These are phyloP conservation scores for Candida arabinofermentans DNA, from an alignment of 805 yeast species.

Conservation along the genomic window DNA sequence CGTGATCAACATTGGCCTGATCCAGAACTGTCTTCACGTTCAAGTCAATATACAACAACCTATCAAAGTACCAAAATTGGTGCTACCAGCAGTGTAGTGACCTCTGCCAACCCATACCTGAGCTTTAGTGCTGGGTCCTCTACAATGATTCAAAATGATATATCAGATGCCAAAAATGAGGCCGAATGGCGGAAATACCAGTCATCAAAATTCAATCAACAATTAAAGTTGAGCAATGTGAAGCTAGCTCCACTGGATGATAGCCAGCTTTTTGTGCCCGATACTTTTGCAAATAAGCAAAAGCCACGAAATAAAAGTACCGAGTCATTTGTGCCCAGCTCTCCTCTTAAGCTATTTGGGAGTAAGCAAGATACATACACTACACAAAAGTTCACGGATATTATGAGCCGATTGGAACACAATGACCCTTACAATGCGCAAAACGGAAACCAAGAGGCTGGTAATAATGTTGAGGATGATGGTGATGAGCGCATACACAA, in stretches of 20 bases:
- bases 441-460: conserved; percentile 13
- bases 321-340: conserved; percentile 25
- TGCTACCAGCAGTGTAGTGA: background rate
- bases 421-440: no score
- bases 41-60: background rate
- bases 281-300: conserved; percentile 29
- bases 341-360: conserved; percentile 31
- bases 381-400: conserved; percentile 23
- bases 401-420: conserved; percentile 18
- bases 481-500: conserved; percentile 14
- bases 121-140: conserved; percentile 15
- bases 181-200: conserved; percentile 31
- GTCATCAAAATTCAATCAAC: conserved; percentile 17
- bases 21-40: background rate
- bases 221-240: conserved; percentile 17
- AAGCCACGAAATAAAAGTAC: conserved; percentile 13
- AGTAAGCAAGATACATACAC: conserved; percentile 29
- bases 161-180: conserved; percentile 15
- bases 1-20: conserved; percentile 27
- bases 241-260: conserved; percentile 16
- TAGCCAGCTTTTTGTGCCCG: conserved; percentile 18
- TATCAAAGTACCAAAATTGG: background rate
- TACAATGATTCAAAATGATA: conserved; percentile 21
- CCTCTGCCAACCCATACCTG: conserved; percentile 15
- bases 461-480: conserved; percentile 5